A percentile compares a stretch with the other conserved stretches of the same genome.
These are phyloP conservation scores for Clavaria fumosa DNA, from an alignment of 768 basidiomycete genomes.

Conservation along the genomic window DNA sequence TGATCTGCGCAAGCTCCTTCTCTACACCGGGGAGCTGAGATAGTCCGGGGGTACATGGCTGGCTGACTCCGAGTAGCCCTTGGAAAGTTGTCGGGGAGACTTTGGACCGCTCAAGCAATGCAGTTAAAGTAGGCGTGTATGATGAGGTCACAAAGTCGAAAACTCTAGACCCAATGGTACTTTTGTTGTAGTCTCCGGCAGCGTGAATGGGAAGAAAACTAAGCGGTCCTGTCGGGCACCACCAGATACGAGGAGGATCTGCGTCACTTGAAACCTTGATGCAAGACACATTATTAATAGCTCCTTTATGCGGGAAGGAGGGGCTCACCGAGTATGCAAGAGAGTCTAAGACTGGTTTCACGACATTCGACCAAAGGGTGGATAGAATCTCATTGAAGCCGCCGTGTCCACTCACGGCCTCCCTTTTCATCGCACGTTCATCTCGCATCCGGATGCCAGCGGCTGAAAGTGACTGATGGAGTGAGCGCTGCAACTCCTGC, in stretches of 20 bases:
- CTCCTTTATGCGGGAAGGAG: too few relatives aligned
- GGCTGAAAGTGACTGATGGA: not conserved
- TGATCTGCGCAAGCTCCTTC: slow-evolving; percentile 1
- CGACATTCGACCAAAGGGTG: slow-evolving; percentile 1
- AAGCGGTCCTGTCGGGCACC: slow-evolving; percentile 4
- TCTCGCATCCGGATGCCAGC: not conserved
- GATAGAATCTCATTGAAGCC: not conserved
- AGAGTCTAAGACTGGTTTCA: slow-evolving; percentile 1
- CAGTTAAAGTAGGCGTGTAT: slow-evolving; percentile 9
- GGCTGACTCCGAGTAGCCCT: slow-evolving; percentile 4
- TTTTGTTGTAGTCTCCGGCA: slow-evolving; percentile 7
- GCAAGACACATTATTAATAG: not conserved
- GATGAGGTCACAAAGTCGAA: slow-evolving; percentile 10
- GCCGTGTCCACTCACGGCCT: too few relatives aligned
- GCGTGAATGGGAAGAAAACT: slow-evolving; percentile 10
- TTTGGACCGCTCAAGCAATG: not conserved
- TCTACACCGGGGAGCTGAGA: slow-evolving; percentile 1
- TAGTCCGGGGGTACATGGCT: slow-evolving; percentile 3
- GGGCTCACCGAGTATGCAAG: slow-evolving; percentile 2
- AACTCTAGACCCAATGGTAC: slow-evolving; percentile 1
- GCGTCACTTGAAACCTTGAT: not conserved
- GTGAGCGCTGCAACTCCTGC: slow-evolving; percentile 1
- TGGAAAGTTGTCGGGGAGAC: not conserved
- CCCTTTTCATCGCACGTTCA: too few relatives aligned
- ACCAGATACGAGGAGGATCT: slow-evolving; percentile 5